Evolutionary conservation across 176 grass and related monocot species (phyloP).

Genomic region (Thalia dealbata): DNA sequence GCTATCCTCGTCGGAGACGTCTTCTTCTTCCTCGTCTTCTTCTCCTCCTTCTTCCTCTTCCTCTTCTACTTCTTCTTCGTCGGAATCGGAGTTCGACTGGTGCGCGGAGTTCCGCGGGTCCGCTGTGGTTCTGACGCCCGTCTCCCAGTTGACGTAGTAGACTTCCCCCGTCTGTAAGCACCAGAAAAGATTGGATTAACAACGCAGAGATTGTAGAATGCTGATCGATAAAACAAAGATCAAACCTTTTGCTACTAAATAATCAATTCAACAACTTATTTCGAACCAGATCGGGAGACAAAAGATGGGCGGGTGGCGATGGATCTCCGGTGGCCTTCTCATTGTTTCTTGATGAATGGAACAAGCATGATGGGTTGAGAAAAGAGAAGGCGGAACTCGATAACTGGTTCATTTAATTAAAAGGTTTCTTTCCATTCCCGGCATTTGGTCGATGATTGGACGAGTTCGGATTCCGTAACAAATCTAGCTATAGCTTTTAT

Average conservation of each 20-base stretch:
- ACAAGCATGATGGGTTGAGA: neutral
- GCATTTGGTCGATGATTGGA: neutral
- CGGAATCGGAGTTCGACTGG: slow-evolving; percentile 27
- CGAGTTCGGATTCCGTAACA: neutral
- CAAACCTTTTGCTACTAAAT: neutral
- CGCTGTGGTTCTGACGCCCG: slow-evolving; percentile 61
- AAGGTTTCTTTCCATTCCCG: too few relatives aligned
- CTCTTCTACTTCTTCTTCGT: neutral
- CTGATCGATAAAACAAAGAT: neutral
- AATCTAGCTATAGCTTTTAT: neutral
- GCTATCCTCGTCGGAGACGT: neutral
- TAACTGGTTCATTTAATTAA: too few relatives aligned
- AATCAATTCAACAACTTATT: neutral
- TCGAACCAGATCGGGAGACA: neutral
- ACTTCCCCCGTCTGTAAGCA: slow-evolving; percentile 81
- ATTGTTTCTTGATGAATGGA: neutral
- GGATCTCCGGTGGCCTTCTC: neutral
- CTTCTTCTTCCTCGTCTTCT: neutral
- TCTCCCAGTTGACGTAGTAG: slow-evolving; percentile 96
- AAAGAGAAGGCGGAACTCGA: neutral
- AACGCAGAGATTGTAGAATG: neutral
- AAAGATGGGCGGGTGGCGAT: neutral
- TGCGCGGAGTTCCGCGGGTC: slow-evolving; percentile 33
- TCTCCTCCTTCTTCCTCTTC: neutral
- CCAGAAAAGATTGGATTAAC: neutral